Percentiles rank a stretch among this genome's conserved stretches.
Conservation (phyloP, 768 basidiomycete genomes). For the Serpula lacrymans region DNA sequence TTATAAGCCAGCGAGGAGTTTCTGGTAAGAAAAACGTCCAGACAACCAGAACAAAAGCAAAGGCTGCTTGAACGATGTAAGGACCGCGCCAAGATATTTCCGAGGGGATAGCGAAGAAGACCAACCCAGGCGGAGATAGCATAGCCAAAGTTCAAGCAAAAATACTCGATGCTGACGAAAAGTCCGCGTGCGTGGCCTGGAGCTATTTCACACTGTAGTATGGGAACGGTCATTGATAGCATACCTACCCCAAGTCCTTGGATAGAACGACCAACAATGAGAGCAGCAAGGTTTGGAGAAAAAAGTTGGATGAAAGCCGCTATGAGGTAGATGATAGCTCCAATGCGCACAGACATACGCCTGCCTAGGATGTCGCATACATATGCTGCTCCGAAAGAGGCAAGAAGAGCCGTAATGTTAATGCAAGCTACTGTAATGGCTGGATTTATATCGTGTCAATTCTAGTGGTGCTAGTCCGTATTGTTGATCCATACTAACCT, state of each 20-base stretch:
- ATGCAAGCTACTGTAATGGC: conserved; percentile 49
- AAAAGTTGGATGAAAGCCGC: conserved; percentile 50
- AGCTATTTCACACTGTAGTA: conserved; percentile 48
- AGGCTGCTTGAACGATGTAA: conserved; percentile 49
- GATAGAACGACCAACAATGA: conserved; percentile 42
- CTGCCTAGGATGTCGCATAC: conserved; percentile 49
- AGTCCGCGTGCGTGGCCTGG: conserved; percentile 47
- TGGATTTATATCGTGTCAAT: conserved; percentile 13
- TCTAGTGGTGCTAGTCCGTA: neutral
- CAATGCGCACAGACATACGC: conserved; percentile 47
- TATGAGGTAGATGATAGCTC: conserved; percentile 46
- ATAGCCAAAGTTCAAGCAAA: conserved; percentile 50
- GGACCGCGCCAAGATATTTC: conserved; percentile 57
- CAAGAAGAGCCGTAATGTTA: conserved; percentile 47
- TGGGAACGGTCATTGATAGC: conserved; percentile 48
- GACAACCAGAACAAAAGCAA: conserved; percentile 42
- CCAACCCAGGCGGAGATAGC: conserved; percentile 48
- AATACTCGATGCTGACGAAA: conserved; percentile 51
- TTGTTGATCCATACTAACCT: conserved; percentile 27
- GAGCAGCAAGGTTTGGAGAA: conserved; percentile 38
- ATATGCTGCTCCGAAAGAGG: conserved; percentile 45
- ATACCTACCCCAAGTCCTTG: conserved; percentile 50
- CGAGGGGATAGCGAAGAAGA: conserved; percentile 43
- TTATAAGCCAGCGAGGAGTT: conserved; percentile 53
- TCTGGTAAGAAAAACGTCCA: conserved; percentile 51